Percentiles rank a stretch among this genome's conserved stretches.
Evolutionary conservation across 2,329 filamentous ascomycete species (phyloP).

Genomic region (Aspergillus candidus): DNA sequence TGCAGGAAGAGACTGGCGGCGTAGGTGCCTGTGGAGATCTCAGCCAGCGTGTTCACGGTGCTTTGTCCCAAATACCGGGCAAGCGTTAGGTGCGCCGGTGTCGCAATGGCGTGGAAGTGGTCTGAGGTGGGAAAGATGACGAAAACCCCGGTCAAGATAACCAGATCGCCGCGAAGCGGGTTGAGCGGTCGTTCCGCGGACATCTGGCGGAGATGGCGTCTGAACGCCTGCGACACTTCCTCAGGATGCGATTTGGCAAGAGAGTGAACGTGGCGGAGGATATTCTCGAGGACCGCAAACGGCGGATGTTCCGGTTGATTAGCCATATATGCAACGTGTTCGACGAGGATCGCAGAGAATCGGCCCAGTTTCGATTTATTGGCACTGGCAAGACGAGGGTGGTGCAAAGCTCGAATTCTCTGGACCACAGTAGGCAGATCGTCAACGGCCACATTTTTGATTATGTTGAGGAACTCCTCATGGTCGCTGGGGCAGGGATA

Average conservation of each 20-base stretch:
- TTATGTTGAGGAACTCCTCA: constrained; percentile 62
- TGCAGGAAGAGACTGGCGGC: constrained; percentile 71
- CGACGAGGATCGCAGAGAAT: constrained; percentile 44
- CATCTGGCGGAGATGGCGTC: constrained; percentile 59
- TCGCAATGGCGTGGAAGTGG: constrained; percentile 93
- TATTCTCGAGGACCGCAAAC: constrained; percentile 66
- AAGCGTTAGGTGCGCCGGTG: constrained; percentile 81
- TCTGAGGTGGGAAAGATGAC: constrained; percentile 91
- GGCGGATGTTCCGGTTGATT: constrained; percentile 47
- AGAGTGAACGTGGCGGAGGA: constrained; percentile 88
- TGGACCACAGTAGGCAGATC: constrained; percentile 76
- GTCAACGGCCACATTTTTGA: constrained; percentile 54
- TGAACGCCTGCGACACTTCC: constrained; percentile 70
- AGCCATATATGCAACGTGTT: constrained; percentile 55
- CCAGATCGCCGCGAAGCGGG: constrained; percentile 62
- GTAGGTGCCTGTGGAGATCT: constrained; percentile 69
- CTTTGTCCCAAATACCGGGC: constrained; percentile 75
- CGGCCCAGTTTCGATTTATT: constrained; percentile 76
- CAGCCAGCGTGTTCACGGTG: constrained; percentile 57
- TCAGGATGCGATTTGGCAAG: constrained; percentile 79
- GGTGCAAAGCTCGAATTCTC: constrained; percentile 84
- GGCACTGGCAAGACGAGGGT: constrained; percentile 73
- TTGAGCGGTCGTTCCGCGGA: constrained; percentile 48
- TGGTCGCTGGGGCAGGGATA: constrained; percentile 79
- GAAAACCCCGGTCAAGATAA: constrained; percentile 75